Base-by-base conservation (phyloP, 495 filamentous ascomycete genomes). In the Aspergillus sclerotiicarbonarius region DNA sequence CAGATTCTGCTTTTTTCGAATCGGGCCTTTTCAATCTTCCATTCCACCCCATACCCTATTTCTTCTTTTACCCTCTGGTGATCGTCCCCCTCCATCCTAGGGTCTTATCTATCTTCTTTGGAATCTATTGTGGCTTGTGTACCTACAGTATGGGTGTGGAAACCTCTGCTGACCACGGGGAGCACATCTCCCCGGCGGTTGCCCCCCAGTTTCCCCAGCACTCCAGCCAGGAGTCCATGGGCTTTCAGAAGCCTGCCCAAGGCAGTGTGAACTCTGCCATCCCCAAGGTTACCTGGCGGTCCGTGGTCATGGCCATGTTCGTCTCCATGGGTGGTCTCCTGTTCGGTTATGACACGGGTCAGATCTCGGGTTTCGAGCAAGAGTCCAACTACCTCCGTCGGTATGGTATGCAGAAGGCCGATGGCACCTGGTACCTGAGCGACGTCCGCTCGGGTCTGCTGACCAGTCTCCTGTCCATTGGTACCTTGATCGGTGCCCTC, bases 251-350 rank as follows among this genome's bases (percentile, higher is more conserved):
- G 57, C 68, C 70, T 5, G 52, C 59, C 54, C 58, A 61, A 6
- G 59, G 37, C 3, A 68, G 67, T 1, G 63, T 77, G 25, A 71
- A 80, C 53, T 73, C 73, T 4, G 72, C 75, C 0, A 64, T 80
- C 15, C 75, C 71, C 8, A 66, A 68, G 13, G 51, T 83, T 15
- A 83, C 79, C 6, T 39, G 72, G 21, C 71, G 74, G 10, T 73
- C 79, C 39, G 62, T 80, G n/a, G 53, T 75, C 47, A 82, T 84
- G 79, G 78, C 74, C 12, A 61, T 81, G 8, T 75, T 83, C 51
- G 80, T 83, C 25, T 83, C 87, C 3, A 85, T 90, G 76, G 87
- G 87, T 55, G 87, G 87, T 54, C 82, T 90, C 46, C 80, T 90
- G 15, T 79, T 79, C 56, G 76, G 76, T 30, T 79, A 77, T 50